Evolutionary conservation across 495 filamentous ascomycete genomes (phyloP).

Genomic region (Penicillium longicatenatum): DNA sequence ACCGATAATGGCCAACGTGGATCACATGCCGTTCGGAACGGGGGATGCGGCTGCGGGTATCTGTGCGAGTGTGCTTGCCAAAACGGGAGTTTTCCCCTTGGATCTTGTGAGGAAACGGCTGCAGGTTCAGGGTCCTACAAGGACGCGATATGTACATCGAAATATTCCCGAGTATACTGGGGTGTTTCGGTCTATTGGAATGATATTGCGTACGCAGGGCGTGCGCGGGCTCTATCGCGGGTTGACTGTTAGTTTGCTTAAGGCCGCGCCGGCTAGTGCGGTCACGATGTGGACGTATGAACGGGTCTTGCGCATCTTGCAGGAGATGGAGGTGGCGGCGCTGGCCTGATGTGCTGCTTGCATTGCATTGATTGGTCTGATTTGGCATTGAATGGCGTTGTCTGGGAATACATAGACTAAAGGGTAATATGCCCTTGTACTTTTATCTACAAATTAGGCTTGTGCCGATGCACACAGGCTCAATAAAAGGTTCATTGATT

Average conservation of each 20-base stretch:
- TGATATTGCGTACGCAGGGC: constrained; percentile 74
- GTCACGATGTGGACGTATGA: constrained; percentile 99
- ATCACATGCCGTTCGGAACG: constrained; percentile 67
- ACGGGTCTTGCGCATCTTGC: constrained; percentile 60
- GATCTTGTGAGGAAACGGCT: constrained; percentile 90
- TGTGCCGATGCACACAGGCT: not conserved
- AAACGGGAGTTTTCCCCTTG: constrained; percentile 90
- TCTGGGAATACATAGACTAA: not conserved
- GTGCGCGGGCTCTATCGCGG: constrained; percentile 83
- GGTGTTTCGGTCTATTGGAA: constrained; percentile 60
- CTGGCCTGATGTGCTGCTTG: constrained; percentile 2
- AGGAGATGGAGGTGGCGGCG: constrained; percentile 42
- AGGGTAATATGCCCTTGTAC: not conserved
- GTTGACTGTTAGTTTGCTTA: constrained; percentile 83
- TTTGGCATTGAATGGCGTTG: constrained; percentile 2
- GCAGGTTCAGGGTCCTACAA: constrained; percentile 91
- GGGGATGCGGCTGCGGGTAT: constrained; percentile 82
- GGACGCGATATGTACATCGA: constrained; percentile 73
- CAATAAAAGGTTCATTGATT: constrained; percentile 6
- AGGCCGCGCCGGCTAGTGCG: constrained; percentile 92
- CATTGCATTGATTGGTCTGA: not conserved
- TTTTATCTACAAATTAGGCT: not conserved
- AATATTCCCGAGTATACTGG: constrained; percentile 86
- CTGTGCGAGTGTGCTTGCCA: constrained; percentile 74
- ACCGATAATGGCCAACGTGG: constrained; percentile 48